Conservation (phyloP, 2,329 filamentous ascomycete genomes). For the Aspergillus costaricaensis region DNA sequence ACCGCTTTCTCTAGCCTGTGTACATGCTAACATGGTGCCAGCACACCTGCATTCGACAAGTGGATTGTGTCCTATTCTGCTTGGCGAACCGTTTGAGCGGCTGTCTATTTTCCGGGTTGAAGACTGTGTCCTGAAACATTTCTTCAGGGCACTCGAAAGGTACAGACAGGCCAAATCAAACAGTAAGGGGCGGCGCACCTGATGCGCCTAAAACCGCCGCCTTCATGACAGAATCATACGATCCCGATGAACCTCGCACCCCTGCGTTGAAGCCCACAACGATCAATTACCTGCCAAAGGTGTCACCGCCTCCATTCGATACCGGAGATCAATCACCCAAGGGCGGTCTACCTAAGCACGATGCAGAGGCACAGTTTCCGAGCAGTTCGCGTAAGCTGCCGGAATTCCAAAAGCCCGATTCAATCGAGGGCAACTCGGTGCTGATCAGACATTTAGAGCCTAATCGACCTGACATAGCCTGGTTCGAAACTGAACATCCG, state of each 20-base stretch:
- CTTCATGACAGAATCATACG: constrained; percentile 44
- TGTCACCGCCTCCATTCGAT: constrained; percentile 38
- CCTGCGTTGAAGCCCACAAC: constrained; percentile 37
- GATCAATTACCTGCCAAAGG: constrained; percentile 34
- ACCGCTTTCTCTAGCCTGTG: background rate
- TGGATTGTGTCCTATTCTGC: background rate
- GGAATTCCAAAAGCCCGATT: constrained; percentile 36
- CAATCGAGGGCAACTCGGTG: constrained; percentile 62
- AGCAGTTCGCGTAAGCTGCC: constrained; percentile 41
- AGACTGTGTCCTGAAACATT: constrained; percentile 1
- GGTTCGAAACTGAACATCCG: constrained; percentile 55
- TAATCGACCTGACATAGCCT: constrained; percentile 66
- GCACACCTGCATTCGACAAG: background rate
- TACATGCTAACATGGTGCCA: constrained; percentile 6
- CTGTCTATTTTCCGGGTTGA: background rate
- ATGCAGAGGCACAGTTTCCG: constrained; percentile 32
- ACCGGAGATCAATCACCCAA: constrained; percentile 23
- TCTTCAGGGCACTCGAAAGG: constrained; percentile 2
- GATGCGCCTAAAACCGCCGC: constrained; percentile 32
- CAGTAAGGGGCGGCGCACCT: constrained; percentile 23
- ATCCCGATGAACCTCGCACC: constrained; percentile 44
- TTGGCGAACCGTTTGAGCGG: background rate
- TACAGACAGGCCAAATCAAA: background rate
- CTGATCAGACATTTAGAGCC: constrained; percentile 67
- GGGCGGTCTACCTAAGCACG: constrained; percentile 24